A percentile compares a stretch with the other conserved stretches of the same genome.
phyloP scores from a whole-genome alignment of 1,139 yeast genomes.

The Diutina siamensis region DNA sequence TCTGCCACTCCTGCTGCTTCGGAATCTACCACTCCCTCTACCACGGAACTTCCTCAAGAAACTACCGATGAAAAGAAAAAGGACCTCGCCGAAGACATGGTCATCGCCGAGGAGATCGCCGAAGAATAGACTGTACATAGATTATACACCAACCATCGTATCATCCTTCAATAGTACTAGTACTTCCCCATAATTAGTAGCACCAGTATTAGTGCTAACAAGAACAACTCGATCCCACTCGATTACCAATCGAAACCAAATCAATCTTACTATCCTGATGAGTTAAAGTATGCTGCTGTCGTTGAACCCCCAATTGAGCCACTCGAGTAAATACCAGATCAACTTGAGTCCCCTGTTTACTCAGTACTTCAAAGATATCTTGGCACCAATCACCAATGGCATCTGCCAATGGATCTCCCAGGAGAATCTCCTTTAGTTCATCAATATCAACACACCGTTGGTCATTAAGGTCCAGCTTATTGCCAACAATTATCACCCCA shows the following conservation, averaged over 20 bases:
- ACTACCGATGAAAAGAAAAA: neutral
- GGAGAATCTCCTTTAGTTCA: constrained; percentile 29
- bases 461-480: constrained; percentile 32
- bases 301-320: constrained; percentile 26
- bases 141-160: too few species aligned
- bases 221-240: neutral
- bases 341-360: constrained; percentile 28
- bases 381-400: constrained; percentile 27
- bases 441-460: constrained; percentile 30
- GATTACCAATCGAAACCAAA: too few species aligned
- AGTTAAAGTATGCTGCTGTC: neutral
- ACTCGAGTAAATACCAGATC: constrained; percentile 30
- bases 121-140: neutral
- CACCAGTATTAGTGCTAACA: too few species aligned
- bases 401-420: constrained; percentile 14
- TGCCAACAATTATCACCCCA: constrained; percentile 43
- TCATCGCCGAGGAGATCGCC: neutral
- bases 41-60: neutral
- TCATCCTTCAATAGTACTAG: too few species aligned
- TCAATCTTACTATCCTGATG: neutral
- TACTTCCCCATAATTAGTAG: too few species aligned
- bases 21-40: neutral
- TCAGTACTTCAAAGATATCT: constrained; percentile 35
- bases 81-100: neutral
- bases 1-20: neutral